A percentile compares a stretch with the other conserved stretches of the same genome.
Evolutionary conservation across 1,284 basidiomycete species (phyloP).

Genomic region (Amylostereum chailletii): DNA sequence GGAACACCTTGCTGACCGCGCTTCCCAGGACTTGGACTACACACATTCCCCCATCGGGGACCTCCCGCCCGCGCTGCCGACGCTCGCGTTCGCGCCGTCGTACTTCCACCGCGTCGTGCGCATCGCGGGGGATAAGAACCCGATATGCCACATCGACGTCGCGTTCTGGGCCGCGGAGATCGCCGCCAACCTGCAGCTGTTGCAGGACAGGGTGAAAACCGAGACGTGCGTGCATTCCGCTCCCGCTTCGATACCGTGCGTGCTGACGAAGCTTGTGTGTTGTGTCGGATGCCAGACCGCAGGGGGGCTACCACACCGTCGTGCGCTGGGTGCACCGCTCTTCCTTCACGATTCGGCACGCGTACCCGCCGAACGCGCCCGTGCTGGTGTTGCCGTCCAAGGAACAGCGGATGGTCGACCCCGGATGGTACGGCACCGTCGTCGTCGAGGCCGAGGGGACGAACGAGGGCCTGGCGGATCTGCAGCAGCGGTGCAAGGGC

Average conservation of each 20-base stretch:
- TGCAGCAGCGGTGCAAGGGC: conserved; percentile 62
- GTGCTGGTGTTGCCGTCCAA: conserved; percentile 9
- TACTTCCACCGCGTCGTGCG: conserved; percentile 80
- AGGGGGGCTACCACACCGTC: conserved; percentile 68
- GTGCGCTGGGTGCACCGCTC: conserved; percentile 78
- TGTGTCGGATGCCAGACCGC: conserved; percentile 38
- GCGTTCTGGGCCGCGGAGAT: conserved; percentile 70
- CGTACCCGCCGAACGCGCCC: conserved; percentile 22
- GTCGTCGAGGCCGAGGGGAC: conserved; percentile 79
- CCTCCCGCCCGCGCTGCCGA: conserved; percentile 66
- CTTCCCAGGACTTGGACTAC: conserved; percentile 67
- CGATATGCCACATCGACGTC: conserved; percentile 64
- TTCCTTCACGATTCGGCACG: conserved; percentile 49
- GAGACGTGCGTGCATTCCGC: conserved; percentile 53
- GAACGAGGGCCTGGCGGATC: conserved; percentile 70
- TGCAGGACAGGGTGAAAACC: conserved; percentile 69
- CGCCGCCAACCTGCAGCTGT: conserved; percentile 57
- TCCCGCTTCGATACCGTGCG: background rate
- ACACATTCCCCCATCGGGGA: conserved; percentile 67
- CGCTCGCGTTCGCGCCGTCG: conserved; percentile 69
- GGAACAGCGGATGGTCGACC: conserved; percentile 46
- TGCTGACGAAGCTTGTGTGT: conserved; percentile 1
- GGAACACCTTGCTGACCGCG: conserved; percentile 1
- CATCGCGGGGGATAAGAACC: conserved; percentile 48
- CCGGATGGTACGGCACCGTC: conserved; percentile 72